Conservation (phyloP, 2,329 filamentous ascomycete genomes). For the Penicillium sp. region DNA sequence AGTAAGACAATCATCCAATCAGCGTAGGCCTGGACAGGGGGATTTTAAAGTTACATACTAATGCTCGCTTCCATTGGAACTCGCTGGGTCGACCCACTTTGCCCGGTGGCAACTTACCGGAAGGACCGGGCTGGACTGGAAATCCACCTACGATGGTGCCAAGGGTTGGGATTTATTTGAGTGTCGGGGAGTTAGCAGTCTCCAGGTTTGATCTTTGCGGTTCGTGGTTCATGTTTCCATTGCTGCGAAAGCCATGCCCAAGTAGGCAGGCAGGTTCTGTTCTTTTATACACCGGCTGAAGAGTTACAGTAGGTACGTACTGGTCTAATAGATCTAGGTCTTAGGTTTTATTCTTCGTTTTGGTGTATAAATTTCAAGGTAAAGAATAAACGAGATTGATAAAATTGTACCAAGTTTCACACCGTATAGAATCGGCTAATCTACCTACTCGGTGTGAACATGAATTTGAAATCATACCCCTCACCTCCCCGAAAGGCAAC, state of each 20-base stretch:
- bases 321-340: too few species aligned
- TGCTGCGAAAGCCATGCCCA: not conserved
- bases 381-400: not conserved
- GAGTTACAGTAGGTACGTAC: too few species aligned
- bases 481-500: not conserved
- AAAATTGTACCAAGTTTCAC: not conserved
- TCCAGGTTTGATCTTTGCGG: not conserved
- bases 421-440: not conserved
- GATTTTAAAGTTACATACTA: not conserved
- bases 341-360: too few species aligned
- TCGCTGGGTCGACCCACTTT: not conserved
- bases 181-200: not conserved
- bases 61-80: not conserved
- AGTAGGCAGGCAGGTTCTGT: not conserved
- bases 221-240: not conserved
- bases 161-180: not conserved
- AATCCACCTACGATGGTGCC: not conserved
- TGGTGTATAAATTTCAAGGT: too few species aligned
- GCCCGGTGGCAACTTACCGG: not conserved
- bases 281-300: not conserved
- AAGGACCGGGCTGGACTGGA: constrained; percentile 7
- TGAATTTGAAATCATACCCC: not conserved
- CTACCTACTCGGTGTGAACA: too few species aligned
- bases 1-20: not conserved
- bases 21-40: not conserved